Conservation (phyloP, 108 stramenopile species). For the Phaeodactylum tricornutum region DNA sequence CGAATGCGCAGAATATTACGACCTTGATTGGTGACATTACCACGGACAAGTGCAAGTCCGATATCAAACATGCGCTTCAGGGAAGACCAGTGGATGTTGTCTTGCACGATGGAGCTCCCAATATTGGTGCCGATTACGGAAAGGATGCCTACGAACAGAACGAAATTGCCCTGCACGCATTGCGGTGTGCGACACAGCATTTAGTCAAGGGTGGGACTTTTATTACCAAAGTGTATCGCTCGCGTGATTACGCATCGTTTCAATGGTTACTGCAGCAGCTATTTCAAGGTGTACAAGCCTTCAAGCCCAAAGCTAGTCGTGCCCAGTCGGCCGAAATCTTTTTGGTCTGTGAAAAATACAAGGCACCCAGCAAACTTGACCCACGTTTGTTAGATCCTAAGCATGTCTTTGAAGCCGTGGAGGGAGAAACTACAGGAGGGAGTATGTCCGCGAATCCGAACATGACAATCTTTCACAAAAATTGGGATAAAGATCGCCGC, state of each 20-base stretch:
- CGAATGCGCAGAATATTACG: constrained; percentile 54
- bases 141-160: constrained; percentile 98
- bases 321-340: constrained; percentile 97
- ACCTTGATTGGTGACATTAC: constrained; percentile 96
- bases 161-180: constrained; percentile 89
- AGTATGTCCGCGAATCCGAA: constrained; percentile 16
- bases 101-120: constrained; percentile 99
- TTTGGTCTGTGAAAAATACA: constrained; percentile 85
- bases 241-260: constrained; percentile 90
- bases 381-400: constrained; percentile 94
- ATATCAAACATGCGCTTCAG: constrained; percentile 57
- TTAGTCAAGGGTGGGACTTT: constrained; percentile 83
- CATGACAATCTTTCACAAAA: constrained; percentile 89
- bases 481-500: constrained; percentile 75
- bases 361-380: constrained; percentile 91
- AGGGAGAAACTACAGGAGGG: constrained; percentile 69
- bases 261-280: constrained; percentile 97
- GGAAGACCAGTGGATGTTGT: constrained; percentile 80
- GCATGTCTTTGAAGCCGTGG: constrained; percentile 86
- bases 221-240: constrained; percentile 97
- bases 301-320: constrained; percentile 92
- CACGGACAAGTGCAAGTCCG: constrained; percentile 87
- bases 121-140: constrained; percentile 93
- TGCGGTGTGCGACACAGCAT: constrained; percentile 94
- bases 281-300: constrained; percentile 79